These are phyloP conservation scores for Craterostigma plantagineum DNA, from an alignment of 257 asterid genomes.

Conservation along the genomic window DNA sequence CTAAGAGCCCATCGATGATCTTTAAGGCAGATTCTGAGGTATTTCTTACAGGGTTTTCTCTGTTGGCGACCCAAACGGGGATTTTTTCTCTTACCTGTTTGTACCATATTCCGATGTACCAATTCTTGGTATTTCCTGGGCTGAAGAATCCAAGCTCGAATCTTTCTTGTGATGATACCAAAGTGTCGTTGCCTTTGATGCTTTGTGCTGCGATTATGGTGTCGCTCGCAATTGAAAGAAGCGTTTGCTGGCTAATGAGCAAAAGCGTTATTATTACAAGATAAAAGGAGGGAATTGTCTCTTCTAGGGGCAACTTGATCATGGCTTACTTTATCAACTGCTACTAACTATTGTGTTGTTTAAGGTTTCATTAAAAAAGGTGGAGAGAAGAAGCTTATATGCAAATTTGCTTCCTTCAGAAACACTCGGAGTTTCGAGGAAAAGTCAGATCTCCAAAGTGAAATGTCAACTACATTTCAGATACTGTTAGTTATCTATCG, in stretches of 20 bases:
- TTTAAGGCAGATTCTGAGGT: not conserved
- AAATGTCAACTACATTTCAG: no score
- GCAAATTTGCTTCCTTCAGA: no score
- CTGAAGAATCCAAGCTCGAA: slow-evolving; percentile 19
- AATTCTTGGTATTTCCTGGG: not conserved
- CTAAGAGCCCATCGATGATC: not conserved
- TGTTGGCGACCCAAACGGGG: not conserved
- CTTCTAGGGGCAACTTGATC: not conserved
- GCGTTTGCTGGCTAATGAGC: no score
- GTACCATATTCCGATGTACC: slow-evolving; percentile 14
- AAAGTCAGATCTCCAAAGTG: no score
- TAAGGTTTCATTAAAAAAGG: no score
- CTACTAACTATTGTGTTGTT: not conserved
- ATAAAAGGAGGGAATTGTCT: not conserved
- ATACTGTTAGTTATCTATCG: no score
- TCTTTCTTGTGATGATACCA: slow-evolving; percentile 12
- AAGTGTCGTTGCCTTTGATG: slow-evolving; percentile 8
- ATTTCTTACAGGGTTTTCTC: not conserved
- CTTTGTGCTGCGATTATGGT: slow-evolving; percentile 11
- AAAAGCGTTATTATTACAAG: not conserved
- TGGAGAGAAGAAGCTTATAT: no score
- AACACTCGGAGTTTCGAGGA: no score
- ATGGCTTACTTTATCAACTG: not conserved
- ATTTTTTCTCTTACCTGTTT: not conserved
- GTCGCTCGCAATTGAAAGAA: slow-evolving; percentile 4